These are phyloP conservation scores for Blastobotrys proliferans DNA, from an alignment of 1,139 yeast species.

Conservation along the genomic window DNA sequence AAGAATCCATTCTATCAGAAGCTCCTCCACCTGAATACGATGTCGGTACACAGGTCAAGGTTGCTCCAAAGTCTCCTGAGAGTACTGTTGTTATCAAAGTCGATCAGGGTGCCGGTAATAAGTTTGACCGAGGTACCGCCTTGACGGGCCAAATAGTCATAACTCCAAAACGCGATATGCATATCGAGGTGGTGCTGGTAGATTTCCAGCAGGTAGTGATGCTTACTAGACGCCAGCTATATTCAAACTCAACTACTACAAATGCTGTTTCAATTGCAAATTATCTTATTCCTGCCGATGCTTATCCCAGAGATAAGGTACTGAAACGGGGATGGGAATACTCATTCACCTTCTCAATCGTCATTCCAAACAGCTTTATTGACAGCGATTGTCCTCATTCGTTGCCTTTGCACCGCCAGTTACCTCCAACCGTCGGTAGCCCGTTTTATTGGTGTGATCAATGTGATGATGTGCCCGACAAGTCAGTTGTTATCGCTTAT, in stretches of 20 bases:
- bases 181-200: conserved; percentile 11
- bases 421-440: conserved; percentile 7
- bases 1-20: no score
- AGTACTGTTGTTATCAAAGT: background rate
- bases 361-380: conserved; percentile 16
- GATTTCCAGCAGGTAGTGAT: conserved; percentile 19
- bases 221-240: conserved; percentile 10
- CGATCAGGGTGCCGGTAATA: conserved; percentile 2
- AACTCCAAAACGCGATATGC: conserved; percentile 16
- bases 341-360: conserved; percentile 16
- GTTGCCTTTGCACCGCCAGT: conserved; percentile 2
- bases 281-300: conserved; percentile 15
- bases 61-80: background rate
- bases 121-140: conserved; percentile 1
- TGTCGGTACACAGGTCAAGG: background rate
- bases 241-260: conserved; percentile 7
- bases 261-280: conserved; percentile 14
- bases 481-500: conserved; percentile 2
- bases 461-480: conserved; percentile 5
- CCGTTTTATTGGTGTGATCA: conserved; percentile 9
- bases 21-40: conserved; percentile 2
- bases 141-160: conserved; percentile 17
- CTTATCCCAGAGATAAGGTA: conserved; percentile 14
- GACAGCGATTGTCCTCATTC: conserved; percentile 6
- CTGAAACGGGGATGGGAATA: conserved; percentile 18